These are phyloP conservation scores for Mycena alexandri DNA, from an alignment of 768 basidiomycete genomes.

Conservation along the genomic window DNA sequence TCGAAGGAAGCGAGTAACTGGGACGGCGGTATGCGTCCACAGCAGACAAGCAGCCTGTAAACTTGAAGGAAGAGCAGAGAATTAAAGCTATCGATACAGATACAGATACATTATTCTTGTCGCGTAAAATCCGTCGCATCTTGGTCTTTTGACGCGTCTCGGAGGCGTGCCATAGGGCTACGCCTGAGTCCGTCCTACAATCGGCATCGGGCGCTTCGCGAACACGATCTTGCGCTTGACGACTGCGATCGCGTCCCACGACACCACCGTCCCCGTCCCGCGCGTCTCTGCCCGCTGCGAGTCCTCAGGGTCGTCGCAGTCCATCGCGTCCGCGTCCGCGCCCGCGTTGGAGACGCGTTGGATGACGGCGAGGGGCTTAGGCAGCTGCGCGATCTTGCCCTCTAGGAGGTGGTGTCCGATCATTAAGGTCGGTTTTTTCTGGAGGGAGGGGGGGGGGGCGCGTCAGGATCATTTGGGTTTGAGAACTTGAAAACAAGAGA, in stretches of 20 bases:
- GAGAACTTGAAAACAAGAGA: neutral
- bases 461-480: conserved; percentile 4
- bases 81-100: too few relatives aligned
- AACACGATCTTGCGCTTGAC: conserved; percentile 89
- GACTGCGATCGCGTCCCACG: conserved; percentile 76
- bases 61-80: too few relatives aligned
- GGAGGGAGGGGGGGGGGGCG: too few relatives aligned
- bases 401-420: conserved; percentile 95
- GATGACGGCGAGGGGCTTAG: conserved; percentile 88
- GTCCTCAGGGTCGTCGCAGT: conserved; percentile 3
- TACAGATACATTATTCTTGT: too few relatives aligned
- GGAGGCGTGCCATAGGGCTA: too few relatives aligned
- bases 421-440: conserved; percentile 83
- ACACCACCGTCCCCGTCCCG: conserved; percentile 27
- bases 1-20: too few relatives aligned
- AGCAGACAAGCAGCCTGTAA: too few relatives aligned
- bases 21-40: too few relatives aligned
- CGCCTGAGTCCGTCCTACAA: conserved; percentile 50
- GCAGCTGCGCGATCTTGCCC: conserved; percentile 80
- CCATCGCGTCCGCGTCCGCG: conserved; percentile 38
- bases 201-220: conserved; percentile 85
- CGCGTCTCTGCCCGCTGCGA: neutral
- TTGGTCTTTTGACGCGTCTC: too few relatives aligned
- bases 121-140: too few relatives aligned
- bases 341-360: conserved; percentile 50